Base-by-base conservation (phyloP, 345 rosid species). In the Aquilaria malaccensis region DNA sequence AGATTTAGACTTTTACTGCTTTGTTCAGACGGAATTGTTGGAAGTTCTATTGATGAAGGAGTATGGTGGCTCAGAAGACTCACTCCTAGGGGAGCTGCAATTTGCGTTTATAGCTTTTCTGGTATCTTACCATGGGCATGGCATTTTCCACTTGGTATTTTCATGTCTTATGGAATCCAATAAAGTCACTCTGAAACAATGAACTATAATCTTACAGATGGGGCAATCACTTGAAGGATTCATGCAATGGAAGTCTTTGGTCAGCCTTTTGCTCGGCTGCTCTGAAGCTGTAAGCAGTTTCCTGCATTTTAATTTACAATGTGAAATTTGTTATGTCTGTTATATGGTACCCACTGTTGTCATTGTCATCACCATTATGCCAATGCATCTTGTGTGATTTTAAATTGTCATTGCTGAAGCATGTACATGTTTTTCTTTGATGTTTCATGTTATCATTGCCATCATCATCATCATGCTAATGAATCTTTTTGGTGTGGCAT, bases 211-310 rank as follows among this genome's bases (percentile, higher is more conserved):
- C 60, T n/a, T 85, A 82, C 92, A 93, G 98, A 89, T 89, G 95
- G 97, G 97, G 31, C 97, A 93, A 64, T 93, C 98, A 53, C 92
- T 93, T 72, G 87, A 87, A 72, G 85, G 88, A 6, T 89, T 93
- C 75, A 62, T 85, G 63, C 98, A 93, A 67, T 93, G 98, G 98
- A 93, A 89, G 74, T 81, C 96, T 51, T 71, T 93, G 75, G 88
- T 89, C 63, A 81, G 88, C 79, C 97, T 93, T 65, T 67, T 93
- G 45, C 73, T 90, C 52, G 91, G 97, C 45, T 93, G 97, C 65
- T 73, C 70, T n/a, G 83, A 87, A 61, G 98, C 97, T 62, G 98
- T 93, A 83, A 81, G 90, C 74, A 59, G 11, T 52, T 49, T 50
- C 52, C 32, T 41, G 13, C 32, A 6, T 30, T 63, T 59, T 15